These are phyloP conservation scores for Porphyra umbilicalis DNA, from an alignment of 31 red algal species.

Conservation along the genomic window DNA sequence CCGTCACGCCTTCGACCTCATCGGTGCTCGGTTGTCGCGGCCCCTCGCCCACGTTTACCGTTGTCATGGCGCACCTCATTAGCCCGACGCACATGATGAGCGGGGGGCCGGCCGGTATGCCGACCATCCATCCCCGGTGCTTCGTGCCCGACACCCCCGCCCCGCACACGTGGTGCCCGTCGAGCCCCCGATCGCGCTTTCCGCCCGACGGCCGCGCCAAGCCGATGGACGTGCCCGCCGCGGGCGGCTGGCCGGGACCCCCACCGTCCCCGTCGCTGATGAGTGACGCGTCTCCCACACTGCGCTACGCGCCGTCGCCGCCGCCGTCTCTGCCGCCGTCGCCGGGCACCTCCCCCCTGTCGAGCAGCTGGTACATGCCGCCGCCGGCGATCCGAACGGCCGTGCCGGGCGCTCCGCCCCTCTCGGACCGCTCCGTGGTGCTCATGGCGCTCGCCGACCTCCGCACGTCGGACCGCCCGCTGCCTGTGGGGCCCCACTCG, in stretches of 20 bases:
- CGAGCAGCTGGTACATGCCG: too few relatives aligned
- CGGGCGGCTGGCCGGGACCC: not conserved
- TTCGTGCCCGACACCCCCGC: not conserved
- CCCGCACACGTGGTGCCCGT: not conserved
- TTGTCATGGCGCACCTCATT: not conserved
- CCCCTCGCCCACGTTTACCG: too few relatives aligned
- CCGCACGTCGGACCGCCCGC: too few relatives aligned
- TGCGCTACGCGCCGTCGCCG: not conserved
- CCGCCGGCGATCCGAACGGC: too few relatives aligned
- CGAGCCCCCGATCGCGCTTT: not conserved
- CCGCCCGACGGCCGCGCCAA: too few relatives aligned
- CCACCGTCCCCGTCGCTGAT: not conserved
- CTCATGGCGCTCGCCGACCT: not conserved
- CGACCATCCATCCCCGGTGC: not conserved
- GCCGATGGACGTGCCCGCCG: not conserved
- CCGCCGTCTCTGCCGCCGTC: not conserved
- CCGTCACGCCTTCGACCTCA: too few relatives aligned
- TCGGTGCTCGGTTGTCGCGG: too few relatives aligned
- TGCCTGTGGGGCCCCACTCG: not conserved
- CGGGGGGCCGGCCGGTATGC: not conserved
- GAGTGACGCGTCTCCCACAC: too few relatives aligned
- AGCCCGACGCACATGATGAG: not conserved
- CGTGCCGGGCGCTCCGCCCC: too few relatives aligned
- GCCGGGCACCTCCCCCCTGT: not conserved
- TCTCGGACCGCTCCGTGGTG: not conserved